Conservation (phyloP, 371 early-diverging fungal genomes). For the Dichotomocladium elegans region DNA sequence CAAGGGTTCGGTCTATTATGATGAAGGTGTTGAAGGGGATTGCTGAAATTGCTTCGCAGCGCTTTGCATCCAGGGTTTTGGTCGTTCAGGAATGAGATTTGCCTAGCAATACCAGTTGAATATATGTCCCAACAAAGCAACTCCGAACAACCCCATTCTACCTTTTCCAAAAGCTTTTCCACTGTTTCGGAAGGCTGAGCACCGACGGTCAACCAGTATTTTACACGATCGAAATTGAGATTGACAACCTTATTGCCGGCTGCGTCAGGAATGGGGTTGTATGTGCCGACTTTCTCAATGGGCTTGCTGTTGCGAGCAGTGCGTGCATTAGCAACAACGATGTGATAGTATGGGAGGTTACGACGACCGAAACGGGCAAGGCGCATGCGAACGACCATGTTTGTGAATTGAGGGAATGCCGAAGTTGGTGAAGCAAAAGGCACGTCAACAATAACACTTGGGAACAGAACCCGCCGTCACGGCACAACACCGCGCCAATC, state of each 20-base stretch:
- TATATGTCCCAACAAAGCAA: not conserved
- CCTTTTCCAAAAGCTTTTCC: slow-evolving; percentile 85
- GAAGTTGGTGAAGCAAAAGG: not conserved
- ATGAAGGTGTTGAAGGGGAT: slow-evolving; percentile 1
- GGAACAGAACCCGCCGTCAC: not conserved
- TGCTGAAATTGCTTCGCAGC: slow-evolving; percentile 27
- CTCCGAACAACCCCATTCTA: slow-evolving; percentile 20
- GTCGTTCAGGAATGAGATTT: slow-evolving; percentile 53
- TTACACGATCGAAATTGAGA: slow-evolving; percentile 84
- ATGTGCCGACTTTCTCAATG: slow-evolving; percentile 90
- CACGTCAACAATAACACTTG: not conserved
- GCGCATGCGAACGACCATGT: slow-evolving; percentile 69
- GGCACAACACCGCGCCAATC: not conserved
- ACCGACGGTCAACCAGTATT: slow-evolving; percentile 95
- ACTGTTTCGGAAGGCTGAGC: slow-evolving; percentile 92
- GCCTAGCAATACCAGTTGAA: slow-evolving; percentile 30
- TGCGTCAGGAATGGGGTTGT: slow-evolving; percentile 80
- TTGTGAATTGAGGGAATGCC: not conserved
- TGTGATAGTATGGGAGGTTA: slow-evolving; percentile 91
- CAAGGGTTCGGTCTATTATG: no score
- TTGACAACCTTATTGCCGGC: slow-evolving; percentile 79
- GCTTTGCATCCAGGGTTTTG: slow-evolving; percentile 57
- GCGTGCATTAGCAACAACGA: slow-evolving; percentile 85
- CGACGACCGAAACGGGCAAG: slow-evolving; percentile 87
- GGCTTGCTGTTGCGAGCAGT: slow-evolving; percentile 85